A percentile compares a stretch with the other conserved stretches of the same genome.
Conservation (phyloP, 2,329 filamentous ascomycete genomes). For the Huntiella abstrusa region DNA sequence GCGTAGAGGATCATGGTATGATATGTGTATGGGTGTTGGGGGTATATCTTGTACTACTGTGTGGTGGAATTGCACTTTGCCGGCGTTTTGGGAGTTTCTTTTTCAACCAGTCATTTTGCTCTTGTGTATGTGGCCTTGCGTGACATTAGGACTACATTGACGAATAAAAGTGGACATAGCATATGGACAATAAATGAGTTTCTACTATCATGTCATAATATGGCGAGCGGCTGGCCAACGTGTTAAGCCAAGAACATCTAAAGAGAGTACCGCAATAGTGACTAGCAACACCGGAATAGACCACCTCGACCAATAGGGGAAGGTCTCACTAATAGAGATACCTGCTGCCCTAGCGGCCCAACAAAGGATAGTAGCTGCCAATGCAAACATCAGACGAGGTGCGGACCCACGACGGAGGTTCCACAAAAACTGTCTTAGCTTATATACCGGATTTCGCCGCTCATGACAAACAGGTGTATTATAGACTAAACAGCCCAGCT, state of each 20-base stretch:
- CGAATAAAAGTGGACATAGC: background rate
- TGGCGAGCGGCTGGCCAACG: no score
- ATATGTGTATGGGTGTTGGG: background rate
- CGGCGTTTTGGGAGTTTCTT: conserved; percentile 11
- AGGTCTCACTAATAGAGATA: background rate
- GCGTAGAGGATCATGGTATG: background rate
- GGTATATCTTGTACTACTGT: background rate
- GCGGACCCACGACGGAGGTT: background rate
- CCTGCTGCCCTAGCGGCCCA: background rate
- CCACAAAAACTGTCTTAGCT: background rate
- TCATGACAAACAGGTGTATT: conserved; percentile 30
- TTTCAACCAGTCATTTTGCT: conserved; percentile 8
- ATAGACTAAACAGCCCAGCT: conserved; percentile 35
- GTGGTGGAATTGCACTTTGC: conserved; percentile 10
- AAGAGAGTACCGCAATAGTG: background rate
- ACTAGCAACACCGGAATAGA: conserved; percentile 1
- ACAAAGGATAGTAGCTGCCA: background rate
- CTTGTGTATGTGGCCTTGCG: background rate
- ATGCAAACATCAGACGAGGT: background rate
- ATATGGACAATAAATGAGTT: no score
- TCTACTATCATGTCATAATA: no score
- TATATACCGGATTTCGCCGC: conserved; percentile 14
- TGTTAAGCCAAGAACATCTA: no score
- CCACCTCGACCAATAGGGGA: background rate
- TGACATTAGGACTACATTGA: background rate